phyloP scores from a whole-genome alignment of 2,329 filamentous ascomycete genomes.

The Microsporum ferrugineum region DNA sequence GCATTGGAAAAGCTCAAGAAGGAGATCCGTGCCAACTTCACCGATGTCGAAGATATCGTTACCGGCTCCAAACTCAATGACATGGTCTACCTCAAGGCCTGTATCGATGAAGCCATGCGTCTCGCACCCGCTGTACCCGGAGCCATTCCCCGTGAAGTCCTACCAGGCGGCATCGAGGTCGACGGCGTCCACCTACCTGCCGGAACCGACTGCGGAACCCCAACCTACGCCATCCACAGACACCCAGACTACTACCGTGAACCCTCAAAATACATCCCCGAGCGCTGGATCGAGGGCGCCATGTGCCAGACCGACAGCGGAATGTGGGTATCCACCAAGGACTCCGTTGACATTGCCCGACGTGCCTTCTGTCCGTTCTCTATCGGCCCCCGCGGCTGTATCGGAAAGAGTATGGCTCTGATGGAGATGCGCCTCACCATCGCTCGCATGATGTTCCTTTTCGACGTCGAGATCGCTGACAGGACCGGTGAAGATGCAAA shows the following conservation, averaged over 20 bases:
- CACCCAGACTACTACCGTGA: constrained; percentile 24
- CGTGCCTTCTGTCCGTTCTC: constrained; percentile 23
- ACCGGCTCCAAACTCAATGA: constrained; percentile 23
- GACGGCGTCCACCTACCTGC: constrained; percentile 24
- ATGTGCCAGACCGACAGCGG: constrained; percentile 10
- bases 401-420: constrained; percentile 36
- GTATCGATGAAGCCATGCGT: constrained; percentile 30
- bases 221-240: constrained; percentile 26
- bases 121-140: constrained; percentile 23
- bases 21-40: constrained; percentile 28
- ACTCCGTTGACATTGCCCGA: constrained; percentile 38
- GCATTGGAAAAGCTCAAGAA: constrained; percentile 21
- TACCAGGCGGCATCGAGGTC: constrained; percentile 21
- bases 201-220: constrained; percentile 24
- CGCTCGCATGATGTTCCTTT: constrained; percentile 31
- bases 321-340: constrained; percentile 14
- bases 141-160: constrained; percentile 23
- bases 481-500: constrained; percentile 9
- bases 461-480: constrained; percentile 25
- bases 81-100: constrained; percentile 34
- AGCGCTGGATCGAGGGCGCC: constrained; percentile 26
- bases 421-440: constrained; percentile 35
- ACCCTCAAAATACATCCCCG: constrained; percentile 23
- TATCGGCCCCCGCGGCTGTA: constrained; percentile 34
- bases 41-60: constrained; percentile 27